Conservation (phyloP, 306 rosid species). For the Quercus bicolor region DNA sequence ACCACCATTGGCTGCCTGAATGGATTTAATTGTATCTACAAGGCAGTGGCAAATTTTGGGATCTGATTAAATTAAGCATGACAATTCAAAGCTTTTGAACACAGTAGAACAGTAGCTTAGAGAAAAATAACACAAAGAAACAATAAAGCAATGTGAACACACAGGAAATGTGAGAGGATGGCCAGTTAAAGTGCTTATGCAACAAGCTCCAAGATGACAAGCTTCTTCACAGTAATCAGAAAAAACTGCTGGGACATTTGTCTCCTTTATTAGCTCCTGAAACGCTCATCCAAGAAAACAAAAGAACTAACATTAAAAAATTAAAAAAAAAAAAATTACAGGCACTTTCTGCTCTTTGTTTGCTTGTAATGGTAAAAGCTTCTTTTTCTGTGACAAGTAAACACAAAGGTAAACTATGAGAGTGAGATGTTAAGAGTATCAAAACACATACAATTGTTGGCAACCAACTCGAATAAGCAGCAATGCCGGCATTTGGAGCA, state of each 20-base stretch:
- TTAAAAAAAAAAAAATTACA: neutral
- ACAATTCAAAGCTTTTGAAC: neutral
- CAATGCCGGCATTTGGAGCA: constrained; percentile 91
- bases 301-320: constrained; percentile 2
- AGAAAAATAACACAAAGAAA: neutral
- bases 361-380: neutral
- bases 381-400: neutral
- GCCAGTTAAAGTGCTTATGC: constrained; percentile 53
- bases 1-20: constrained; percentile 83
- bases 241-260: constrained; percentile 58
- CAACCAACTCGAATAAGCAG: constrained; percentile 88
- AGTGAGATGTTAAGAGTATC: neutral
- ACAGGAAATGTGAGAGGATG: constrained; percentile 58
- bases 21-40: constrained; percentile 89
- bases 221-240: constrained; percentile 96
- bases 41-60: constrained; percentile 1
- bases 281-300: constrained; percentile 14
- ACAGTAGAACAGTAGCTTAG: neutral
- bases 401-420: neutral
- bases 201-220: constrained; percentile 80
- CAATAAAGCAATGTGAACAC: constrained; percentile 16
- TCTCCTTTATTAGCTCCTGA: constrained; percentile 63
- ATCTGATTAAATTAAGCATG: neutral
- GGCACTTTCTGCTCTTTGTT: neutral
- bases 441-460: constrained; percentile 64